Evolutionary conservation across 352 stramenopile genomes (phyloP).

Genomic region (Globisporangium uncinulatum): DNA sequence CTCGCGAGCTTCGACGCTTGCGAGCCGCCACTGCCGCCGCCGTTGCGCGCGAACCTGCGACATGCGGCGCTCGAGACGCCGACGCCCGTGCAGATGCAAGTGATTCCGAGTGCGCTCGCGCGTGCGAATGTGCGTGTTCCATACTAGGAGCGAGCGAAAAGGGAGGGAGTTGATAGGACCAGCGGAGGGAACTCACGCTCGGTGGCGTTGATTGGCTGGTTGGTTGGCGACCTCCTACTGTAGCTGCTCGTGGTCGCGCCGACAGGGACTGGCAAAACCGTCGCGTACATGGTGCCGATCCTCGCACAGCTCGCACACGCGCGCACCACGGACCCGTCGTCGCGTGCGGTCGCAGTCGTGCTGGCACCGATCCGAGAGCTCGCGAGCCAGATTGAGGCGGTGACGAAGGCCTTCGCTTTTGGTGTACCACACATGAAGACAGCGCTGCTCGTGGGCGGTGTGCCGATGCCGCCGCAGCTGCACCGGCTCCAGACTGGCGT

Average conservation of each 20-base stretch:
- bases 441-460: slow-evolving; percentile 52
- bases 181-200: neutral
- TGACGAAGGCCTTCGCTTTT: slow-evolving; percentile 48
- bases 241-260: slow-evolving; percentile 54
- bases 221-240: neutral
- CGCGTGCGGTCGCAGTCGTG: slow-evolving; percentile 29
- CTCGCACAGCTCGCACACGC: slow-evolving; percentile 30
- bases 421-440: slow-evolving; percentile 63
- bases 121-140: slow-evolving; percentile 31
- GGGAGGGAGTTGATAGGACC: too few species aligned
- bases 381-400: slow-evolving; percentile 64
- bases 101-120: slow-evolving; percentile 40
- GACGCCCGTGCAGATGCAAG: slow-evolving; percentile 77
- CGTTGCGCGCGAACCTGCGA: slow-evolving; percentile 37
- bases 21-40: slow-evolving; percentile 15
- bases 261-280: slow-evolving; percentile 71
- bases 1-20: slow-evolving; percentile 16
- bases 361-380: slow-evolving; percentile 66
- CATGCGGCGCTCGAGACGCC: slow-evolving; percentile 27
- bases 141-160: too few species aligned
- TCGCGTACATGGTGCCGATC: slow-evolving; percentile 53
- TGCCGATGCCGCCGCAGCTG: slow-evolving; percentile 60
- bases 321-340: neutral
- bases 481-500: slow-evolving; percentile 53
- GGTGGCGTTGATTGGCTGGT: too few species aligned